phyloP scores from a whole-genome alignment of 352 stramenopile species.

The Phytophthora agathidicida region DNA sequence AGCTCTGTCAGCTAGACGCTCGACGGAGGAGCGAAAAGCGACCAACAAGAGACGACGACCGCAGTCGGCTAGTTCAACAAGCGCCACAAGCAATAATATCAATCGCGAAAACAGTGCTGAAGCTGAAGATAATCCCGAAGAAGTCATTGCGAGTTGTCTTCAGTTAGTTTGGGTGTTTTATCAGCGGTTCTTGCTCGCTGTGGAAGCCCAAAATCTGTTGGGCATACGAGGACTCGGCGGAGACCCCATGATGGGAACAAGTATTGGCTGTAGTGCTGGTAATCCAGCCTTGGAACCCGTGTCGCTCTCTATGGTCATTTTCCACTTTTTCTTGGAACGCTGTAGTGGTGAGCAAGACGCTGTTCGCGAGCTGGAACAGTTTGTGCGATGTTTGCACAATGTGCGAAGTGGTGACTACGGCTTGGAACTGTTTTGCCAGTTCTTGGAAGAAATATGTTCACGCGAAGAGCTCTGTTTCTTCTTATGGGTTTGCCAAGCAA shows the following conservation, averaged over 20 bases:
- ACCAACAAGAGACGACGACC: constrained; percentile 9
- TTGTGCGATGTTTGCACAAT: constrained; percentile 43
- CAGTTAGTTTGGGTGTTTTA: constrained; percentile 64
- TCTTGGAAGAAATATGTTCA: constrained; percentile 44
- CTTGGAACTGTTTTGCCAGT: constrained; percentile 64
- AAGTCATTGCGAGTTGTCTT: constrained; percentile 24
- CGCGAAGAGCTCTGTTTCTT: constrained; percentile 58
- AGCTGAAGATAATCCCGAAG: constrained; percentile 13
- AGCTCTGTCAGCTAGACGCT: constrained; percentile 1
- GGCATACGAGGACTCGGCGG: constrained; percentile 14
- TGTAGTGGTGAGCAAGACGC: constrained; percentile 39
- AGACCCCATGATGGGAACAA: constrained; percentile 6
- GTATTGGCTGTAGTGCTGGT: constrained; percentile 1
- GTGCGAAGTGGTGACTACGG: constrained; percentile 35
- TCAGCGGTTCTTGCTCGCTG: constrained; percentile 58
- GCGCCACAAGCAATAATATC: background rate
- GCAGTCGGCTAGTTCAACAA: constrained; percentile 13
- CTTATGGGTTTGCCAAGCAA: constrained; percentile 59
- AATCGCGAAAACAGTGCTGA: background rate
- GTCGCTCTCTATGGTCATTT: constrained; percentile 40
- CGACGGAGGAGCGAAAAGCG: constrained; percentile 1
- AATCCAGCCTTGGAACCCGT: constrained; percentile 8
- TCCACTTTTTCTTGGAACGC: constrained; percentile 68
- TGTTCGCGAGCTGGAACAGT: constrained; percentile 35
- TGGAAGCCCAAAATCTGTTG: constrained; percentile 44